Percentiles rank a stretch among this genome's conserved stretches.
phyloP scores from a whole-genome alignment of 2,329 filamentous ascomycete genomes.

The Colletotrichum tropicicola region DNA sequence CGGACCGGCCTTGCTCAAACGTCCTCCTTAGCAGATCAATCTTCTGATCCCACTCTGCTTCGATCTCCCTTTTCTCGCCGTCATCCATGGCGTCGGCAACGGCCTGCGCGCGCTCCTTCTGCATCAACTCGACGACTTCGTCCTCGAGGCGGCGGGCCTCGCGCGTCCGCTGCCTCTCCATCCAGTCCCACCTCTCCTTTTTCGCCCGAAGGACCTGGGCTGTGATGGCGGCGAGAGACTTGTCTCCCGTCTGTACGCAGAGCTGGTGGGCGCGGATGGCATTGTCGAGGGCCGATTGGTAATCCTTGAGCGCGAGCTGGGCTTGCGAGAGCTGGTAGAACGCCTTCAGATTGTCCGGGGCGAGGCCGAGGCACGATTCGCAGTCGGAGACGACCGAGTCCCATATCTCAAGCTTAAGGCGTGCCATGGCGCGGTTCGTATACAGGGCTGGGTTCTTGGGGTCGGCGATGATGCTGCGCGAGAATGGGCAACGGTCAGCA shows the following conservation, averaged over 20 bases:
- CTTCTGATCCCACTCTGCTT: constrained; percentile 57
- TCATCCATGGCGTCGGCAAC: constrained; percentile 51
- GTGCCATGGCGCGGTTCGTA: constrained; percentile 88
- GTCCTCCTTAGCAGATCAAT: constrained; percentile 52
- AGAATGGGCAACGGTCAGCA: neutral
- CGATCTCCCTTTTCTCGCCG: constrained; percentile 57
- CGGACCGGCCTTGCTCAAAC: constrained; percentile 61
- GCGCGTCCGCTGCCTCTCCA: constrained; percentile 69
- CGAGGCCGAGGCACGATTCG: constrained; percentile 75
- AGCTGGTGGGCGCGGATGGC: constrained; percentile 78
- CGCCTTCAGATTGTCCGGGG: constrained; percentile 78
- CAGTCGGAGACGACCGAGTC: constrained; percentile 82
- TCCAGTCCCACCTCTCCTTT: constrained; percentile 84
- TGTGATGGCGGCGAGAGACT: constrained; percentile 76
- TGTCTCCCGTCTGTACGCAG: constrained; percentile 70
- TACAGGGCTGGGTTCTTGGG: constrained; percentile 81
- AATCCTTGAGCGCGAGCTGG: constrained; percentile 76
- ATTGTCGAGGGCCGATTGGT: constrained; percentile 75
- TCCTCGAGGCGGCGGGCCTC: constrained; percentile 66
- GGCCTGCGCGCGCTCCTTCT: constrained; percentile 53
- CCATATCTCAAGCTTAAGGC: constrained; percentile 79
- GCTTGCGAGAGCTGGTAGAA: constrained; percentile 86
- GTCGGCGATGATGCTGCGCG: constrained; percentile 76
- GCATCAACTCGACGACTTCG: constrained; percentile 65
- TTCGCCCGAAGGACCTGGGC: constrained; percentile 81